Conservation (phyloP, 345 rosid species). For the Eucalyptus albens region DNA sequence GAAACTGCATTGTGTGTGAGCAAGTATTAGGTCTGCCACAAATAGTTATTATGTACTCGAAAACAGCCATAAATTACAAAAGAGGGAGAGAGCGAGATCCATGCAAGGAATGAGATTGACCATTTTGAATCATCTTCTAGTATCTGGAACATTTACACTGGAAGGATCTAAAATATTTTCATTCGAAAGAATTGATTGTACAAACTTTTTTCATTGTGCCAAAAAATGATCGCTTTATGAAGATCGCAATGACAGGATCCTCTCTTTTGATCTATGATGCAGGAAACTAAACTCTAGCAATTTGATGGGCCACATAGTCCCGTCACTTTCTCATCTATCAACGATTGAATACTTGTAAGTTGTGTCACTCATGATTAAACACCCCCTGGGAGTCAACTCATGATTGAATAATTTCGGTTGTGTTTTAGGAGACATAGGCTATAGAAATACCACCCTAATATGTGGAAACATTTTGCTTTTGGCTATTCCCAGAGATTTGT, state of each 20-base stretch:
- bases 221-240: not conserved
- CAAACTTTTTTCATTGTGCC: not conserved
- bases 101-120: no score
- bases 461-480: not conserved
- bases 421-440: not conserved
- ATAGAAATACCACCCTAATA: not conserved
- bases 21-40: no score
- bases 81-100: no score
- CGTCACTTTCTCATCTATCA: not conserved
- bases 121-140: no score
- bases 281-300: not conserved
- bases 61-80: no score
- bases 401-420: not conserved
- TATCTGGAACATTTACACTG: no score
- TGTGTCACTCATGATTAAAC: not conserved
- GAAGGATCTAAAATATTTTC: no score
- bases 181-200: no score
- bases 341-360: not conserved
- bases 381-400: not conserved
- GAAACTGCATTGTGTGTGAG: no score
- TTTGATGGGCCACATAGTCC: not conserved
- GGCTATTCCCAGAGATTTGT: not conserved
- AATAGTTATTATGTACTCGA: no score
- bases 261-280: not conserved
- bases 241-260: not conserved